Percentiles rank a stretch among this genome's conserved stretches.
Evolutionary conservation across 2,329 filamentous ascomycete genomes (phyloP).

Genomic region (Ceratocystis ficicola): DNA sequence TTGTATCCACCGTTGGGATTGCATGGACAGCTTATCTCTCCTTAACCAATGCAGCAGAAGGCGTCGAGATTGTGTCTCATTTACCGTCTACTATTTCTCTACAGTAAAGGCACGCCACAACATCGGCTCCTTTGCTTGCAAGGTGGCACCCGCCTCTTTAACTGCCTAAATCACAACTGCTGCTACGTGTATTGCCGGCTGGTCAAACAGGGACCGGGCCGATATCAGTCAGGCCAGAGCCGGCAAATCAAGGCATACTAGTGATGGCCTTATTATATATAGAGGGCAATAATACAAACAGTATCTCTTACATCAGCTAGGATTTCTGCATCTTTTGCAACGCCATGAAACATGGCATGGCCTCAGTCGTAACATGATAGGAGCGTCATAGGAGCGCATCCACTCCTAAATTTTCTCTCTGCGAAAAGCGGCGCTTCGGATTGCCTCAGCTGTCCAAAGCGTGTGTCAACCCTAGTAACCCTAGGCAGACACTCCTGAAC

Average conservation of each 20-base stretch:
- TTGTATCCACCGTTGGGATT: slow-evolving; percentile 90
- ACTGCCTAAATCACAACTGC: neutral
- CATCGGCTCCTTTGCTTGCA: no score
- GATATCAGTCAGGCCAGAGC: neutral
- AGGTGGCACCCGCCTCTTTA: no score
- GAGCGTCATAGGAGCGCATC: neutral
- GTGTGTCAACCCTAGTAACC: neutral
- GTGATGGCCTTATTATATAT: neutral
- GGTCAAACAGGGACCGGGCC: slow-evolving; percentile 12
- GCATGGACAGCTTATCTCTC: slow-evolving; percentile 97
- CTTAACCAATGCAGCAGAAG: slow-evolving; percentile 75
- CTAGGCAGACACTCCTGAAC: neutral
- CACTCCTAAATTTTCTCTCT: neutral
- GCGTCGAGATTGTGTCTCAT: slow-evolving; percentile 31
- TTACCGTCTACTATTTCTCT: neutral
- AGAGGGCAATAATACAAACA: neutral
- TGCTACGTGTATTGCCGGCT: neutral
- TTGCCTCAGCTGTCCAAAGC: neutral
- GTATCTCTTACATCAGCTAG: neutral
- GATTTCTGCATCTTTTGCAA: neutral
- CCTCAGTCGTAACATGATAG: neutral
- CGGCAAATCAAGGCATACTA: neutral
- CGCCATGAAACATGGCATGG: neutral
- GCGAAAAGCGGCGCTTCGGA: neutral
- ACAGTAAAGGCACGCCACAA: neutral